These are phyloP conservation scores for Hymenoscyphus scutula DNA, from an alignment of 2,329 filamentous ascomycete genomes.

Conservation along the genomic window DNA sequence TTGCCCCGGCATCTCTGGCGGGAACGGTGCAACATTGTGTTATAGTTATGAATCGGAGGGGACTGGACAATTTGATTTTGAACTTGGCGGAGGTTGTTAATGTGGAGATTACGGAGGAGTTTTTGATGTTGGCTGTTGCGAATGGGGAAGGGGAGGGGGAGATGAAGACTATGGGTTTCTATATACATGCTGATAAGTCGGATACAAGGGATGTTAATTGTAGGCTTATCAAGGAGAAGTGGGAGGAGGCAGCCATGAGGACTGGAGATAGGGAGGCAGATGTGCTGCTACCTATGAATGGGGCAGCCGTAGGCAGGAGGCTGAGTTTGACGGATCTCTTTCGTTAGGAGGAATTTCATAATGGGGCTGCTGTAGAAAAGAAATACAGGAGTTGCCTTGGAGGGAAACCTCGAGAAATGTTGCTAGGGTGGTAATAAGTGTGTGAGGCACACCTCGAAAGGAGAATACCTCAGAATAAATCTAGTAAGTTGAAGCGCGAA, in stretches of 20 bases:
- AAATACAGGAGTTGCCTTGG: neutral
- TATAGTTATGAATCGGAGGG: slow-evolving; percentile 71
- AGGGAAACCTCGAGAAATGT: neutral
- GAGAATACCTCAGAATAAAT: neutral
- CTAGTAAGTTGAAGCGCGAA: neutral
- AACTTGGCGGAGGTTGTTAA: slow-evolving; percentile 60
- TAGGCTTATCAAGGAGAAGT: slow-evolving; percentile 30
- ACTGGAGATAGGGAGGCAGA: slow-evolving; percentile 8
- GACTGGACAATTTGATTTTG: slow-evolving; percentile 67
- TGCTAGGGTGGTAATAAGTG: neutral
- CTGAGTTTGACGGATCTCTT: slow-evolving; percentile 33
- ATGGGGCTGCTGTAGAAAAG: neutral
- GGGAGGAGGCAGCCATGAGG: slow-evolving; percentile 30
- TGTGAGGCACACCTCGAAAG: neutral
- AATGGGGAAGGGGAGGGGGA: slow-evolving; percentile 13
- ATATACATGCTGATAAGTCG: slow-evolving; percentile 52
- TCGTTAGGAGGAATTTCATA: neutral
- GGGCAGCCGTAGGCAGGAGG: slow-evolving; percentile 22
- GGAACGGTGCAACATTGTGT: slow-evolving; percentile 50
- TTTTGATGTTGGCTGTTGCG: slow-evolving; percentile 45
- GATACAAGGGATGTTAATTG: slow-evolving; percentile 41
- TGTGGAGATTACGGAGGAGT: slow-evolving; percentile 60
- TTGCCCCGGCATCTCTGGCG: slow-evolving; percentile 42
- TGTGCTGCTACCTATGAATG: slow-evolving; percentile 4
- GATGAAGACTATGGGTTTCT: slow-evolving; percentile 50